Evolutionary conservation across 805 yeast genomes (phyloP).

Genomic region (Teunomyces kruisii): DNA sequence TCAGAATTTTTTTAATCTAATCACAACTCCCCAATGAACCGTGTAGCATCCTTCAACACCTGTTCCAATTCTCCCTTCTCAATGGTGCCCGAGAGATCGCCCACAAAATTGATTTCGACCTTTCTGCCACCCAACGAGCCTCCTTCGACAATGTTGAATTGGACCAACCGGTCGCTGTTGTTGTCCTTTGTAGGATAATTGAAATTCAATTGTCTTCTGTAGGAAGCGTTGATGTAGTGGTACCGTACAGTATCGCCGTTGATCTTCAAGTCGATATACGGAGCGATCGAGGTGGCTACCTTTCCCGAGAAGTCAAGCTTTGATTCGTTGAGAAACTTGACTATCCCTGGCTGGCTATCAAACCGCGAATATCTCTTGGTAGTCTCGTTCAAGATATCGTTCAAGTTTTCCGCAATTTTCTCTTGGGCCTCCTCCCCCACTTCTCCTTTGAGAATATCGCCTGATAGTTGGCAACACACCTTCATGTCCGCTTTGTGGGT

Average conservation of each 20-base stretch:
- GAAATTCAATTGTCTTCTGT: slow-evolving; percentile 47
- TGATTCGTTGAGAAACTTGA: slow-evolving; percentile 36
- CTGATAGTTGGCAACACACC: slow-evolving; percentile 39
- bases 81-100: slow-evolving; percentile 25
- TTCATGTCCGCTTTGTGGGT: slow-evolving; percentile 42
- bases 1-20: neutral
- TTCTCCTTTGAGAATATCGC: slow-evolving; percentile 26
- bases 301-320: slow-evolving; percentile 42
- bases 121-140: slow-evolving; percentile 57
- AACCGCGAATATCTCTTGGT: slow-evolving; percentile 29
- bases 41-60: slow-evolving; percentile 22
- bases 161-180: slow-evolving; percentile 31
- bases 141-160: slow-evolving; percentile 52
- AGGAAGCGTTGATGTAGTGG: slow-evolving; percentile 42
- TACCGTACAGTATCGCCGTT: slow-evolving; percentile 42
- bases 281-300: slow-evolving; percentile 35
- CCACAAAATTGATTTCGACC: slow-evolving; percentile 49
- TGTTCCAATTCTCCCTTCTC: slow-evolving; percentile 21
- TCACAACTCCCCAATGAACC: slow-evolving; percentile 17
- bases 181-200: slow-evolving; percentile 19
- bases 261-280: slow-evolving; percentile 36
- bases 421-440: slow-evolving; percentile 9
- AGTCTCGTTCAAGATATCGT: slow-evolving; percentile 17
- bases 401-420: slow-evolving; percentile 5
- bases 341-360: slow-evolving; percentile 42